Evolutionary conservation across 495 filamentous ascomycete genomes (phyloP).

Genomic region (Massariosphaeria phaeospora): DNA sequence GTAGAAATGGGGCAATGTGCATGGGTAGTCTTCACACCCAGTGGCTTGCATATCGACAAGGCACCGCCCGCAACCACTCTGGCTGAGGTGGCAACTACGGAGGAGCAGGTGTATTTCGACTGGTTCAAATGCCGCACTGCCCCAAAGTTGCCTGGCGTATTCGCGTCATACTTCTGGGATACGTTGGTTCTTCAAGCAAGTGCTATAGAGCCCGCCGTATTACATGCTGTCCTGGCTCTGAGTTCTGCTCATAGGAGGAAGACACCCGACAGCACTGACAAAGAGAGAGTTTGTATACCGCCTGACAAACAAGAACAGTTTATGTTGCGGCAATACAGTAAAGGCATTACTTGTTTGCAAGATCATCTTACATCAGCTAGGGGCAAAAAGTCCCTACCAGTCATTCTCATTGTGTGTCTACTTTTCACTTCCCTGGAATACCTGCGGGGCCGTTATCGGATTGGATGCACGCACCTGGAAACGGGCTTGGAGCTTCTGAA

Average conservation of each 20-base stretch:
- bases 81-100: not conserved
- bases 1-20: no score
- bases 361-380: conserved; percentile 26
- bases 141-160: conserved; percentile 45
- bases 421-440: conserved; percentile 55
- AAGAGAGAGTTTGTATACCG: not conserved
- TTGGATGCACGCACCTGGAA: conserved; percentile 45
- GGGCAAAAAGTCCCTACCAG: conserved; percentile 19
- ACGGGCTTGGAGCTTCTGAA: conserved; percentile 8
- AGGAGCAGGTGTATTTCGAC: conserved; percentile 37
- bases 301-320: conserved; percentile 38
- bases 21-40: not conserved
- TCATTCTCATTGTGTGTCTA: conserved; percentile 52
- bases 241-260: conserved; percentile 43
- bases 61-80: not conserved
- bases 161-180: conserved; percentile 48
- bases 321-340: conserved; percentile 46
- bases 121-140: conserved; percentile 44
- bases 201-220: conserved; percentile 47
- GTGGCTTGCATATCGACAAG: not conserved
- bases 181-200: conserved; percentile 46
- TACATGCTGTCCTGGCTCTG: conserved; percentile 50
- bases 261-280: not conserved
- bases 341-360: conserved; percentile 44
- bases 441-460: conserved; percentile 45